Evolutionary conservation across 1,139 yeast species (phyloP).

Genomic region (Nadsonia starkeyi-henricii): DNA sequence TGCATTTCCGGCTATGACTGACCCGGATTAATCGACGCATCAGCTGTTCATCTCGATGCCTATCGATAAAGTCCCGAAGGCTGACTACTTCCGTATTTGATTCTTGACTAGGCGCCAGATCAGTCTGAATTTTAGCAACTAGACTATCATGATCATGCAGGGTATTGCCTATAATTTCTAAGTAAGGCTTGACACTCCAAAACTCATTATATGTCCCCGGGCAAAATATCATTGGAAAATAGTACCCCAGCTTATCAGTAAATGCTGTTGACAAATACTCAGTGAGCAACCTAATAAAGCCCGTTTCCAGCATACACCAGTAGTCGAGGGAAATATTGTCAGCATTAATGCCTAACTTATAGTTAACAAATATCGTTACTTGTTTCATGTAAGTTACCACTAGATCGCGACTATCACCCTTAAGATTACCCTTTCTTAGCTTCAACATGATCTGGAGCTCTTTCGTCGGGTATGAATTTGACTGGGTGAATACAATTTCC

Average conservation of each 20-base stretch:
- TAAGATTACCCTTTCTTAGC: background rate
- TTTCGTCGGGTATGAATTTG: too few relatives aligned
- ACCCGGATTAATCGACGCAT: too few relatives aligned
- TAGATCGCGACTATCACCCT: background rate
- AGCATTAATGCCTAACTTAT: background rate
- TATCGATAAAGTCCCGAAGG: too few relatives aligned
- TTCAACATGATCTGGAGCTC: background rate
- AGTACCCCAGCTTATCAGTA: background rate
- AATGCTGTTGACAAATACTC: background rate
- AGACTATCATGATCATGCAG: background rate
- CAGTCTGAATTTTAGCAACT: background rate
- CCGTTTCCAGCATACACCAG: background rate
- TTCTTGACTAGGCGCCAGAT: too few relatives aligned
- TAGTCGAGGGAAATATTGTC: background rate
- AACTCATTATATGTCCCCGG: background rate
- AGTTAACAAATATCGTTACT: background rate
- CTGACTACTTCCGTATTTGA: too few relatives aligned
- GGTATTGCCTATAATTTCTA: background rate
- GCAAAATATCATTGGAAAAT: background rate
- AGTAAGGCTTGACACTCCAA: background rate
- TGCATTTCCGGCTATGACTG: too few relatives aligned
- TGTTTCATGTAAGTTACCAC: background rate
- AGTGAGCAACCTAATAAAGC: background rate
- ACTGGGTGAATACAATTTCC: too few relatives aligned
- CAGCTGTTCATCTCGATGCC: too few relatives aligned